phyloP scores from a whole-genome alignment of 495 filamentous ascomycete genomes.

The Aspergillus wentii region DNA sequence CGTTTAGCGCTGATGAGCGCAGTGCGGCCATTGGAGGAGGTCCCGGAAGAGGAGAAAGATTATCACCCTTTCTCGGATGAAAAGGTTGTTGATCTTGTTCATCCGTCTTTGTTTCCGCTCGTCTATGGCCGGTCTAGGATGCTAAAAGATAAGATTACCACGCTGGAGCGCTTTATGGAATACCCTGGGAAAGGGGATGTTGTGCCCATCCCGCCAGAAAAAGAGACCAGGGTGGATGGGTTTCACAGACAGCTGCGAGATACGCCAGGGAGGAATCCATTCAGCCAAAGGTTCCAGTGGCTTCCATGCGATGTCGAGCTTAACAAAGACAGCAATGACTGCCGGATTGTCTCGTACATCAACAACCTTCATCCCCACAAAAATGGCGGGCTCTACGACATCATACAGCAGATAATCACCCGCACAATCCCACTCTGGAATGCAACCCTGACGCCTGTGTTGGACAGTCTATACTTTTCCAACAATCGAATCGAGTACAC shows the following conservation, averaged over 20 bases:
- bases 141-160: constrained; percentile 31
- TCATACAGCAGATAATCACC: constrained; percentile 45
- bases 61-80: constrained; percentile 53
- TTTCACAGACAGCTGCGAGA: constrained; percentile 2
- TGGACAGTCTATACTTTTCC: no score
- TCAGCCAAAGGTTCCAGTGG: constrained; percentile 49
- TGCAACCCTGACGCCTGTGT: constrained; percentile 21
- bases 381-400: constrained; percentile 43
- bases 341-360: constrained; percentile 46
- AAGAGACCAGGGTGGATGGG: background rate
- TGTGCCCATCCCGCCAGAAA: constrained; percentile 8
- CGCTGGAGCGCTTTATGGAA: constrained; percentile 35
- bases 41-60: constrained; percentile 45
- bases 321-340: constrained; percentile 13
- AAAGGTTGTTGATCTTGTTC: constrained; percentile 55
- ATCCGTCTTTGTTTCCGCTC: constrained; percentile 58
- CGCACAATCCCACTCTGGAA: constrained; percentile 53
- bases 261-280: background rate
- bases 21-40: constrained; percentile 34
- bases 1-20: constrained; percentile 18
- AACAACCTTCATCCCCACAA: constrained; percentile 54
- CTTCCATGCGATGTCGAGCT: constrained; percentile 52
- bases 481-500: constrained; percentile 26
- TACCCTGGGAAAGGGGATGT: constrained; percentile 36
- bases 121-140: constrained; percentile 48